Evolutionary conservation across 768 basidiomycete genomes (phyloP).

Genomic region (Cyclocybe cylindracea): DNA sequence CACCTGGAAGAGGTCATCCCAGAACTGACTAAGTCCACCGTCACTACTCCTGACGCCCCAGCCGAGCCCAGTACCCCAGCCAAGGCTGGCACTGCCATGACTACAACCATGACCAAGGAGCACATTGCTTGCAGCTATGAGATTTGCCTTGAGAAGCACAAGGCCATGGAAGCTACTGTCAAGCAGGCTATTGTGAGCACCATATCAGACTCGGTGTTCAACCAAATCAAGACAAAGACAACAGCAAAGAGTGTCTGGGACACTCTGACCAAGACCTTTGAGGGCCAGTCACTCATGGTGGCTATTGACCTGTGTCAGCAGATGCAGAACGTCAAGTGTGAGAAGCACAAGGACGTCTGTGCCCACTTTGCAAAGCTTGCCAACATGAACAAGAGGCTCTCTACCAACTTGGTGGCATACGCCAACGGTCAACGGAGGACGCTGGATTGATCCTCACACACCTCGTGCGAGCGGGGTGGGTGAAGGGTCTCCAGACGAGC

Average conservation of each 20-base stretch:
- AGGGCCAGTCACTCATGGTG: conserved; percentile 24
- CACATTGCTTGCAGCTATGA: too few relatives aligned
- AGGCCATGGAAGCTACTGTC: not conserved
- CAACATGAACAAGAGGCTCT: conserved; percentile 31
- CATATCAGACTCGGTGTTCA: conserved; percentile 10
- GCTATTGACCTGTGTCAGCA: conserved; percentile 25
- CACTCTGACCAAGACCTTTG: not conserved
- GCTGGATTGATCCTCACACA: too few relatives aligned
- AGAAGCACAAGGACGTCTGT: conserved; percentile 30
- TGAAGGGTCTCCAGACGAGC: too few relatives aligned
- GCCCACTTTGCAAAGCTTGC: conserved; percentile 30
- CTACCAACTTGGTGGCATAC: too few relatives aligned
- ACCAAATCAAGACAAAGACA: conserved; percentile 7
- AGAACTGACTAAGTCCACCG: too few relatives aligned
- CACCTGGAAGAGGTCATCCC: conserved; percentile 6
- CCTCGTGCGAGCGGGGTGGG: too few relatives aligned
- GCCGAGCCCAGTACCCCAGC: too few relatives aligned
- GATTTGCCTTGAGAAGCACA: not conserved
- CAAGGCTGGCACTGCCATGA: too few relatives aligned
- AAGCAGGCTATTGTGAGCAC: conserved; percentile 12
- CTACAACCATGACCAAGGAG: too few relatives aligned
- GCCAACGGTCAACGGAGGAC: too few relatives aligned
- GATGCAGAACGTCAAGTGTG: conserved; percentile 25
- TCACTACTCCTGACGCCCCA: too few relatives aligned
- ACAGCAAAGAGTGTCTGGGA: conserved; percentile 16